Evolutionary conservation across 768 basidiomycete species (phyloP).

Genomic region (Udeniomyces megalosporus): DNA sequence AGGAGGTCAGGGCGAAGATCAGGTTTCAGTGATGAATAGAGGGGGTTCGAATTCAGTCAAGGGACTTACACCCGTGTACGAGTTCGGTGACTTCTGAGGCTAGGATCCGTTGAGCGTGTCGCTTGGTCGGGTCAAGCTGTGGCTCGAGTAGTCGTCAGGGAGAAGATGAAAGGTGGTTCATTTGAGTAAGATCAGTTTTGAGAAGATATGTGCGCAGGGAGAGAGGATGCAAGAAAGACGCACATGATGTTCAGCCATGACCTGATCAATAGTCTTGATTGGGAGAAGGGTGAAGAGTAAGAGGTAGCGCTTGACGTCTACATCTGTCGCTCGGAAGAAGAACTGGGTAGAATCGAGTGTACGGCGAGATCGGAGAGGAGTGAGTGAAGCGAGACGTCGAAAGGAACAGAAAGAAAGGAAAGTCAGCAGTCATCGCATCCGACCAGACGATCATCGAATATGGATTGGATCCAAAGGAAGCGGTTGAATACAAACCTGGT

Average conservation of each 20-base stretch:
- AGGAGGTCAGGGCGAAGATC: neutral
- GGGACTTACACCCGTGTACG: conserved; percentile 41
- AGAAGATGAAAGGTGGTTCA: neutral
- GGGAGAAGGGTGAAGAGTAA: conserved; percentile 67
- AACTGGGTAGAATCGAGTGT: conserved; percentile 45
- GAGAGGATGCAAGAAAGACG: conserved; percentile 3
- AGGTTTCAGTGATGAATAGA: neutral
- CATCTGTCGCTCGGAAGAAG: conserved; percentile 66
- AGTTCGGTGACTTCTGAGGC: conserved; percentile 47
- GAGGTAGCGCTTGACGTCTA: conserved; percentile 62
- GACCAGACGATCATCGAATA: too few species aligned
- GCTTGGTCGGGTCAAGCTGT: conserved; percentile 31
- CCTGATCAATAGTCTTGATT: conserved; percentile 39
- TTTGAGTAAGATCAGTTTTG: conserved; percentile 4
- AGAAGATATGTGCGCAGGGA: neutral
- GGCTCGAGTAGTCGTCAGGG: too few species aligned
- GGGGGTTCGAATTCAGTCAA: neutral
- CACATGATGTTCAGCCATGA: conserved; percentile 48
- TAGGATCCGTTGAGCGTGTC: conserved; percentile 39
- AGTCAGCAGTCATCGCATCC: neutral
- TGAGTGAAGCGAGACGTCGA: neutral
- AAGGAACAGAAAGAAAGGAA: neutral
- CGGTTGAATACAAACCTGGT: conserved; percentile 50
- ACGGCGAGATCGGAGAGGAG: neutral
- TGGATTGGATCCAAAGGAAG: conserved; percentile 18